Conservation (phyloP, 2,329 filamentous ascomycete genomes). For the Neurospora sp. region DNA sequence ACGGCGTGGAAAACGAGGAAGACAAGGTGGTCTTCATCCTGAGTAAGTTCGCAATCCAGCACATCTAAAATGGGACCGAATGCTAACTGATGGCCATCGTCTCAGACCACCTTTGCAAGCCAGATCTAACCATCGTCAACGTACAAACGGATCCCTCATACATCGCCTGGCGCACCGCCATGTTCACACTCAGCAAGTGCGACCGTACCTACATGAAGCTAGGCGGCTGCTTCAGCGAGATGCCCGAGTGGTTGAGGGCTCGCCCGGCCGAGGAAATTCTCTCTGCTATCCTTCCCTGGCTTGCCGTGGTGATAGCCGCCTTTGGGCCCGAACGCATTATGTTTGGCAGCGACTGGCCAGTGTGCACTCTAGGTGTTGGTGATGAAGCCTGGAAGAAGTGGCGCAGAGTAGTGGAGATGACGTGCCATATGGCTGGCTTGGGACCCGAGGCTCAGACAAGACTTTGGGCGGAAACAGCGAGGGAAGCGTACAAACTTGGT, state of each 20-base stretch:
- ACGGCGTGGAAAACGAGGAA: constrained; percentile 42
- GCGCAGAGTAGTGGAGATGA: constrained; percentile 57
- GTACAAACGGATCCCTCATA: constrained; percentile 45
- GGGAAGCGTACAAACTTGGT: constrained; percentile 54
- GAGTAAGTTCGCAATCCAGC: constrained; percentile 38
- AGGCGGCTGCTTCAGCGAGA: constrained; percentile 76
- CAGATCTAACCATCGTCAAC: constrained; percentile 58
- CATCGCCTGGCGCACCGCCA: constrained; percentile 56
- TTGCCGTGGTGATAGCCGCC: constrained; percentile 57
- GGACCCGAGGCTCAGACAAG: constrained; percentile 49
- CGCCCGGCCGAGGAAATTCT: constrained; percentile 48
- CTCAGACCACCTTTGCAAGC: constrained; percentile 82
- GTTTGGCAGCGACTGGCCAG: constrained; percentile 91
- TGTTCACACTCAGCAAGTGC: constrained; percentile 57
- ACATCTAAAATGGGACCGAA: background rate
- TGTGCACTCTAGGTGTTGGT: constrained; percentile 59
- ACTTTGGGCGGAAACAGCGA: constrained; percentile 65
- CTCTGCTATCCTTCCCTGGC: constrained; percentile 56
- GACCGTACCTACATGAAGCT: constrained; percentile 77
- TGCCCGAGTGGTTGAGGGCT: constrained; percentile 45
- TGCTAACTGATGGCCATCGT: background rate
- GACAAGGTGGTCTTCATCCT: constrained; percentile 58
- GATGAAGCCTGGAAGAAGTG: constrained; percentile 62
- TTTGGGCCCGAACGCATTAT: constrained; percentile 69
- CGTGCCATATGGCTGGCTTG: constrained; percentile 55